Base-by-base conservation (phyloP, 331 rosid species). In the Quercus phellos region DNA sequence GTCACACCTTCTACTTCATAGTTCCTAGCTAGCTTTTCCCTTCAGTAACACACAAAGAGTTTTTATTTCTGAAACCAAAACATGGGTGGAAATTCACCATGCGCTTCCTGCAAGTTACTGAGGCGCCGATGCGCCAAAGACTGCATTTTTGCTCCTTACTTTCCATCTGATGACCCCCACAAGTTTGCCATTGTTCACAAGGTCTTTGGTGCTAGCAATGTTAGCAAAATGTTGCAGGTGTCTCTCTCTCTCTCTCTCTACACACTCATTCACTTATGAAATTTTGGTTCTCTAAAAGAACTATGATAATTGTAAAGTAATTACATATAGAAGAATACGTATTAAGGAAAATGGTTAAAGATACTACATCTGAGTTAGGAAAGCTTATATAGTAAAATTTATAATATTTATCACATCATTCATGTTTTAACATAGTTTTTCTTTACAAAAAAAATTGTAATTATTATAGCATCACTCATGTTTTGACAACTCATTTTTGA, bases 191-290 rank as follows among this genome's bases (percentile, higher is more conserved):
- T 86, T 55, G 98, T 94, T 70, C 99, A 95, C 86, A 92, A 91
- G 82, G 92, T 95, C 81, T 95, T 95, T 32, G 99, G 98, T 35
- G 96, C 99, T 11, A 95, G 99, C 90, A 95, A 95, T 59, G 90
- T 95, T 55, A 87, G 98, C 91, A 95, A 95, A 87, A 92, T 92
- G 94, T 51, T 95, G 2, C 99, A 95, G 99, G 99, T 94, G 10
- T 27, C 75, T 54, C 51, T 8, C 59, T 70, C 27, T 35, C 29
- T 30, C 18, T 38, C 16, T 50, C 46, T 58, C 8, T 22, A 7
- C 7, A 22, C 59, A 16, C 77, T 2, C 38, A 2, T 2, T 58
- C 35, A 61, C 29, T 61, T 12, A 16, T 26, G 9, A 60, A 60
- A 26, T 16, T 60, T 27, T 9, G 53, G n/a, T 21, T 16, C 51